Conservation (phyloP, 2,329 filamentous ascomycete genomes). For the Plectosphaerella sp. region DNA sequence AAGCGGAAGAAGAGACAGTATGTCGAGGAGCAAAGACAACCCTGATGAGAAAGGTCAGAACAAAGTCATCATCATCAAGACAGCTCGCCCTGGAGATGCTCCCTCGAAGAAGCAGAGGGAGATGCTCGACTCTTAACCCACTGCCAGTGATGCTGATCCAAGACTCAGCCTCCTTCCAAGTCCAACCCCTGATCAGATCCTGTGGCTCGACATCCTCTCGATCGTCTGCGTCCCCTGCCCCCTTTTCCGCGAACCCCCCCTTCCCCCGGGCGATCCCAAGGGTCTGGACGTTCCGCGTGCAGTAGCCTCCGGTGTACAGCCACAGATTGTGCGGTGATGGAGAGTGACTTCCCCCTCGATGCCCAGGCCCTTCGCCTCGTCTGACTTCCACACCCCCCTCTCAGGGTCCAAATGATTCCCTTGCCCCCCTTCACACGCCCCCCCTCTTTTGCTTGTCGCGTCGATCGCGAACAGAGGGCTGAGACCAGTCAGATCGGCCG, state of each 20-base stretch:
- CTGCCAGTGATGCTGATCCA: background rate
- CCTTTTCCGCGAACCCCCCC: background rate
- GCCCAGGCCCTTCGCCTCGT: conserved; percentile 3
- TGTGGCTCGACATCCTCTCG: background rate
- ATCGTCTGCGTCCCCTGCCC: background rate
- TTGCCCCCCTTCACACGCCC: too few species aligned
- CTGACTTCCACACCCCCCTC: background rate
- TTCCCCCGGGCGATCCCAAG: conserved; percentile 10
- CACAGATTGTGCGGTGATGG: conserved; percentile 6
- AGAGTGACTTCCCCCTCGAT: conserved; percentile 11
- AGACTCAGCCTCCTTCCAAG: too few species aligned
- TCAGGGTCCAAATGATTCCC: background rate
- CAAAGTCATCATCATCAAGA: too few species aligned
- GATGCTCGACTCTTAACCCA: background rate
- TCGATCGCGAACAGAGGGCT: too few species aligned
- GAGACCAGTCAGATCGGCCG: too few species aligned
- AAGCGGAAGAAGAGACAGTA: too few species aligned
- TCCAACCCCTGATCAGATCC: background rate
- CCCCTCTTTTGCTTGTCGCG: too few species aligned
- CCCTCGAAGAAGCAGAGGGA: background rate
- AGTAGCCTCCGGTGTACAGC: background rate
- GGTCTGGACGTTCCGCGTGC: conserved; percentile 8
- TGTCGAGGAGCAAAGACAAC: too few species aligned
- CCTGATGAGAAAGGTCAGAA: too few species aligned
- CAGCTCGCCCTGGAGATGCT: background rate